phyloP scores from a whole-genome alignment of 495 filamentous ascomycete genomes.

The Gamarada debralockiae region DNA sequence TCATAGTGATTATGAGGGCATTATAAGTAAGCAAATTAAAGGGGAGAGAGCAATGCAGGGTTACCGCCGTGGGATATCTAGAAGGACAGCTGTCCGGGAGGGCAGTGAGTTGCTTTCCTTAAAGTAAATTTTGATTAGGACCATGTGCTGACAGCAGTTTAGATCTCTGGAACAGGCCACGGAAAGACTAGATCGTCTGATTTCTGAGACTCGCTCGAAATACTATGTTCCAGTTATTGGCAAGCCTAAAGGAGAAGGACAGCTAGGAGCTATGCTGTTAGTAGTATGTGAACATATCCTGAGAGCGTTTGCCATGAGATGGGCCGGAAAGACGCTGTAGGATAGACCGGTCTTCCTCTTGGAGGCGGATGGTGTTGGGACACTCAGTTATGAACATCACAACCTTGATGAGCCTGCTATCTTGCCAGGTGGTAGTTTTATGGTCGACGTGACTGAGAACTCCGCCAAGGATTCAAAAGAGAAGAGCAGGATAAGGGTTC shows the following conservation, averaged over 20 bases:
- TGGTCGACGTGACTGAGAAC: constrained; percentile 46
- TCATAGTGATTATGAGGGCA: constrained; percentile 92
- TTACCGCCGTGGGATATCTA: constrained; percentile 73
- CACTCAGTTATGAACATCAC: constrained; percentile 71
- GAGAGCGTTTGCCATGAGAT: constrained; percentile 86
- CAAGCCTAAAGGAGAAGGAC: constrained; percentile 38
- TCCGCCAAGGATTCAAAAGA: no score
- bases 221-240: constrained; percentile 50
- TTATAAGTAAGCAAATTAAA: constrained; percentile 72
- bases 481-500: no score
- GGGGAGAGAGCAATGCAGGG: constrained; percentile 46
- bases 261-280: constrained; percentile 48
- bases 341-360: constrained; percentile 65
- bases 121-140: not conserved
- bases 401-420: constrained; percentile 64
- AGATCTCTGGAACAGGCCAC: constrained; percentile 35
- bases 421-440: constrained; percentile 61
- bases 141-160: not conserved
- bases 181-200: constrained; percentile 55
- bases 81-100: constrained; percentile 71
- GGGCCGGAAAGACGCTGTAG: constrained; percentile 66
- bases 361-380: constrained; percentile 82
- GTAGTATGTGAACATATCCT: constrained; percentile 85
- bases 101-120: constrained; percentile 46
- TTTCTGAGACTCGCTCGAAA: constrained; percentile 63